These are phyloP conservation scores for Diutina sp. DNA, from an alignment of 1,139 yeast species.

Conservation along the genomic window DNA sequence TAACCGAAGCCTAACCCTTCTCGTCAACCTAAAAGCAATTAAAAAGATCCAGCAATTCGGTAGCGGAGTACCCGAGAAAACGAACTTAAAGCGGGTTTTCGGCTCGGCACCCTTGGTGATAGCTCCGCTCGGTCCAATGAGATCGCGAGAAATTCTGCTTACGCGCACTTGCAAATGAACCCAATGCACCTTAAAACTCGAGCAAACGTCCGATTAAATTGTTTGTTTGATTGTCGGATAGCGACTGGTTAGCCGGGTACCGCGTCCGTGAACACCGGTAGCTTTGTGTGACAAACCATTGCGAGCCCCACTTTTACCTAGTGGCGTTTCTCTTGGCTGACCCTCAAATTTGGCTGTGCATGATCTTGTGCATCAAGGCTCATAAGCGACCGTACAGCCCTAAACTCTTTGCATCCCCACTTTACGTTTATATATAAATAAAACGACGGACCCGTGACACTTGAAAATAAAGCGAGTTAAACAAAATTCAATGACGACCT, in stretches of 20 bases:
- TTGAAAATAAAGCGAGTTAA: not conserved
- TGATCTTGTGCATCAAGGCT: not conserved
- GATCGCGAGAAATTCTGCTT: not conserved
- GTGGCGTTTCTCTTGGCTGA: not conserved
- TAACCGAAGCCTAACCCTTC: not conserved
- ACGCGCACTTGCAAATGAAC: not conserved
- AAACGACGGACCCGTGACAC: not conserved
- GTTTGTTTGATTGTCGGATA: not conserved
- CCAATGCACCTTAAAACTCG: not conserved
- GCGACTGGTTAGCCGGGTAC: not conserved
- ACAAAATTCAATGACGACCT: not conserved
- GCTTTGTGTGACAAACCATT: not conserved
- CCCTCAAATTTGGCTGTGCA: not conserved
- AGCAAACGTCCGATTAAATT: not conserved
- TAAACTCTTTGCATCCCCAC: not conserved
- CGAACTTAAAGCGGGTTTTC: not conserved
- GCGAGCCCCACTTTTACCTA: not conserved
- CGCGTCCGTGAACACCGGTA: not conserved
- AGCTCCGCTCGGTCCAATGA: not conserved
- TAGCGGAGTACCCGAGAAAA: not conserved
- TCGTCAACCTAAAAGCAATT: not conserved
- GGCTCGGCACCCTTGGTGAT: not conserved
- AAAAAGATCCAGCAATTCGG: not conserved
- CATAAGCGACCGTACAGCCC: not conserved
- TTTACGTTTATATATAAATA: no score